Base-by-base conservation (phyloP, 2,329 filamentous ascomycete genomes). In the Dothiorella sarmentorum region DNA sequence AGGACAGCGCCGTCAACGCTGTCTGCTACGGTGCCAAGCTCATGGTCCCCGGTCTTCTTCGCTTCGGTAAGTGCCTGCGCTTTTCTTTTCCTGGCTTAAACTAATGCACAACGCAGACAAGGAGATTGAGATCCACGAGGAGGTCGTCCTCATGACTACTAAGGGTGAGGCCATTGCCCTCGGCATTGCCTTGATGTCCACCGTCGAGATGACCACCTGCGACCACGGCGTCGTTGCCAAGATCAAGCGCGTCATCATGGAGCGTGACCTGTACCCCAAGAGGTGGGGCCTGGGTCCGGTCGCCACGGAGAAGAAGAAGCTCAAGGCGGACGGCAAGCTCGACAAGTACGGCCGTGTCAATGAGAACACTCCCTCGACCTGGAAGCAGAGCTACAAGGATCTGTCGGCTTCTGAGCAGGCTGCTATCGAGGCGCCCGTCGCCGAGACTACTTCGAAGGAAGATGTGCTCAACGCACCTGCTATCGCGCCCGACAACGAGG, bases 231-330 rank as follows among this genome's bases (percentile, higher is more conserved):
- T 97, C 60, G 93, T 97, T 61, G 94, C 94, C 68, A 97, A 97
- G 83, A 91, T 99, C 74, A 99, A 99, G 87, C 88, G 94, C 69
- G 96, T 92, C 77, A 99, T 99, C 76, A 99, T 99, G 94, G 94
- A 99, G 83, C 90, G 94, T 69, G 94, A 97, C 74, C 83, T 97
- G 61, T 99, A 99, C 83, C 94, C 94, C 63, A 85, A 91, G 74
- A 83, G 93, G 81, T 99, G 94, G 94, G 94, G 94, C 65, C 85
- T 97, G 71, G 94, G 94, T 62, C 93, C 94, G 56, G 87, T 93
- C 61, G 94, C 94, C 51, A 79, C 88, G 49, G 91, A 97, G 83
- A 99, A 99, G 87, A 99, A 99, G 89, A 97, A 97, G 85, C 86
- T 99, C 82, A 97, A 97, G 86, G 90, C 92, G 56, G 89, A 91